Evolutionary conservation across 1,284 basidiomycete species (phyloP).

Genomic region (Coniophora puteana): DNA sequence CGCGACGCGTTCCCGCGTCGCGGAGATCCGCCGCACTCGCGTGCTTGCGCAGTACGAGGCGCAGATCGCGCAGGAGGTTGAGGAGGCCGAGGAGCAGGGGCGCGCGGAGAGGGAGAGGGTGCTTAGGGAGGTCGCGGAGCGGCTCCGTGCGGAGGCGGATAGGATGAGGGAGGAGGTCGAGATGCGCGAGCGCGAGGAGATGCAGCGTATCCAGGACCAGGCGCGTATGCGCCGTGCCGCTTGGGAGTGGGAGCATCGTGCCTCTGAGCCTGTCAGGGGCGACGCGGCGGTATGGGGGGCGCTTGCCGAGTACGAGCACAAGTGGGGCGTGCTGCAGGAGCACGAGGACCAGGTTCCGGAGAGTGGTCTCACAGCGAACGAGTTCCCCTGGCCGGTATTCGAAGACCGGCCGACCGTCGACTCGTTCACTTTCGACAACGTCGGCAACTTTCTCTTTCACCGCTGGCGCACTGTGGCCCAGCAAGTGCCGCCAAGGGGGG

Average conservation of each 20-base stretch:
- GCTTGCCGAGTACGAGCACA: conserved; percentile 6
- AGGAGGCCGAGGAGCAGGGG: conserved; percentile 12
- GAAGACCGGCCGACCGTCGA: conserved; percentile 14
- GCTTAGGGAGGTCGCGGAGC: conserved; percentile 6
- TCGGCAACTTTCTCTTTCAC: conserved; percentile 38
- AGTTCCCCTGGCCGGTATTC: conserved; percentile 48
- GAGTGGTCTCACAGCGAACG: conserved; percentile 8
- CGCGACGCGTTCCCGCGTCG: conserved; percentile 22
- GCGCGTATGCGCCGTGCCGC: conserved; percentile 13
- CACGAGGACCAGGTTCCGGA: conserved; percentile 9
- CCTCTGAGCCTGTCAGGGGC: conserved; percentile 13
- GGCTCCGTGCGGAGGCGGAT: neutral
- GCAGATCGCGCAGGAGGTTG: conserved; percentile 10
- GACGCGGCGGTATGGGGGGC: conserved; percentile 14
- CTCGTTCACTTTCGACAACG: conserved; percentile 25
- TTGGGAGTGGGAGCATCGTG: conserved; percentile 12
- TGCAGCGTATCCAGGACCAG: conserved; percentile 12
- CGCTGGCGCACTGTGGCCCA: conserved; percentile 23
- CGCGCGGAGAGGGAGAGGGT: conserved; percentile 9
- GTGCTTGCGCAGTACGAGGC: conserved; percentile 4
- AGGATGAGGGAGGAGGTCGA: neutral
- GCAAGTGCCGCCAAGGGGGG: conserved; percentile 32
- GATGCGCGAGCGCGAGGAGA: conserved; percentile 11
- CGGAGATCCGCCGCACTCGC: conserved; percentile 14
- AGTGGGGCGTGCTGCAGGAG: conserved; percentile 1